Base-by-base conservation (phyloP, 805 yeast genomes). In the Nematodospora valgi region DNA sequence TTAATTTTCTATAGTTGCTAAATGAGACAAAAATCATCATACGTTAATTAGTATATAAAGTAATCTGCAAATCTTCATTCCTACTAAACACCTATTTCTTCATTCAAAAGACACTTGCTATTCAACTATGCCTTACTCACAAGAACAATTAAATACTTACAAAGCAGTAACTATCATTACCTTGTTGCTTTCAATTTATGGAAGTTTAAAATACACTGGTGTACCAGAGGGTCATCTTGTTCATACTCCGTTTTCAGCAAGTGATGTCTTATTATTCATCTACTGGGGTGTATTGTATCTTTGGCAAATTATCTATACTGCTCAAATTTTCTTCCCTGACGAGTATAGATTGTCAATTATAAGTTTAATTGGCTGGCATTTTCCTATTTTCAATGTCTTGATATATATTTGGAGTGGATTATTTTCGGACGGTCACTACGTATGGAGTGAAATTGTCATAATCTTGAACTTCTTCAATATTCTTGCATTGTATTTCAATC, bases 241-340 rank as follows among this genome's bases (percentile, higher is more conserved):
- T 5, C 65, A 72, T 47, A 86, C 93, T 3, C 93, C 95, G 10
- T 85, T 85, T 64, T 74, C 87, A 2, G 77, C 78, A 11, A 69
- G 71, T 39, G 54, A 70, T 9, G 38, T 76, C 10, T 63, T 78
- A 11, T 56, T 70, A 2, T 55, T 76, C 27, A 56, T 72, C 9
- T 85, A 68, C 59, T 84, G 89, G 89, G 62, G 63, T 2, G 40
- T 78, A 21, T 59, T 74, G 17, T 70, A 74, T 40, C 38, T 75
- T 2, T 49, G 72, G 24, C 94, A 85, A 56, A 51, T 72, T 23
- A 48, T 64, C 23, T 80, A 74, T 47, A 63, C 76, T 26, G 39
- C 60, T 12, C 75, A 72, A 45, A 65, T 59, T 45, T 72, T 72
- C 45, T 47, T 57, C 37, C 70, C 70, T 5, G 47, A 48, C 21